phyloP scores from a whole-genome alignment of 345 rosid genomes.

The Dipteronia sinensis region DNA sequence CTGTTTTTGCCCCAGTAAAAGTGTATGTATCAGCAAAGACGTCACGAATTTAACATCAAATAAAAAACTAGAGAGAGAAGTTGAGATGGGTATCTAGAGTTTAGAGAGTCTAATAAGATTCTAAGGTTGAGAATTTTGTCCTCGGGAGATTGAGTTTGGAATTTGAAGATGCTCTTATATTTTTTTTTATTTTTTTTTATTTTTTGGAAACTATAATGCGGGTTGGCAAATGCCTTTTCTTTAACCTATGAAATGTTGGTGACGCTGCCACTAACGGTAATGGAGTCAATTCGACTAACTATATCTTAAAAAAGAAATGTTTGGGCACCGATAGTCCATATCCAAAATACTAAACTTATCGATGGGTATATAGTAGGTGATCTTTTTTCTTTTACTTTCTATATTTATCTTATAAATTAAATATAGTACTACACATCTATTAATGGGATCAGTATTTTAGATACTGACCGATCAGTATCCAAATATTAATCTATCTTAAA shows the following conservation, averaged over 20 bases:
- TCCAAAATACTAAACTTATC: no score
- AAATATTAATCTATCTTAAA: no score
- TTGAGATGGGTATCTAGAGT: conserved; percentile 11
- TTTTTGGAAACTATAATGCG: not conserved
- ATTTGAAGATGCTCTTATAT: no score
- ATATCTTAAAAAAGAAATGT: no score
- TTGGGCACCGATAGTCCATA: no score
- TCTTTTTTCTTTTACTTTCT: no score
- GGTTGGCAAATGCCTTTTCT: not conserved
- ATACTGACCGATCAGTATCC: no score
- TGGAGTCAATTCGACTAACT: not conserved
- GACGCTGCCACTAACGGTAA: conserved; percentile 5
- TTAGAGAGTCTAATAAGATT: conserved; percentile 5
- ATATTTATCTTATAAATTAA: no score
- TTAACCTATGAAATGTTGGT: not conserved
- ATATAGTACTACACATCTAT: no score
- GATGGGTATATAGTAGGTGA: no score
- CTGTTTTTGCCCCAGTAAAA: not conserved
- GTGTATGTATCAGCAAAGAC: conserved; percentile 4
- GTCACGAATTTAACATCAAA: not conserved
- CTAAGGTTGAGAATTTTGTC: conserved; percentile 21
- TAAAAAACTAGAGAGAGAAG: not conserved
- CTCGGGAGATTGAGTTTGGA: not conserved
- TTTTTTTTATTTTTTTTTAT: no score
- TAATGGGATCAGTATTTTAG: no score